Evolutionary conservation across 1,284 basidiomycete species (phyloP).

Genomic region (Tylopilus orsonianus): DNA sequence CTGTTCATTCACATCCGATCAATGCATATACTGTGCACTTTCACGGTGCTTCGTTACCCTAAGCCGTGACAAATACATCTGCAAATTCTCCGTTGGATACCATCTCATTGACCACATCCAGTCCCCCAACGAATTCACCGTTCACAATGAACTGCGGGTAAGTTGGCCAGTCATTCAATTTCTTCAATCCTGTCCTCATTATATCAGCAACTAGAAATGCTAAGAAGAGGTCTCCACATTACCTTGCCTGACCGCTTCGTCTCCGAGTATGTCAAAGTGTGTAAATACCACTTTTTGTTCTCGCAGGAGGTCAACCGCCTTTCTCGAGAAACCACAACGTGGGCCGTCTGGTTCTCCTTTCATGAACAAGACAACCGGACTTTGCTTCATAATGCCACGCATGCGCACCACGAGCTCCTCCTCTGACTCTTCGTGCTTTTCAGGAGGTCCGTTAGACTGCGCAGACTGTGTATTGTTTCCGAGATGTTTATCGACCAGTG

Average conservation of each 20-base stretch:
- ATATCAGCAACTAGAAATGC: constrained; percentile 48
- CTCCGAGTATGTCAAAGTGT: constrained; percentile 88
- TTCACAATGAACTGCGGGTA: constrained; percentile 94
- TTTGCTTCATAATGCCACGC: constrained; percentile 66
- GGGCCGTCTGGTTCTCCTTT: constrained; percentile 88
- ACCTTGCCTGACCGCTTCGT: constrained; percentile 65
- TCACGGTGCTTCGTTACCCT: background rate
- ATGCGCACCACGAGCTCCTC: constrained; percentile 69
- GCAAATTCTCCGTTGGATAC: constrained; percentile 49
- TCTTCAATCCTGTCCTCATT: constrained; percentile 54
- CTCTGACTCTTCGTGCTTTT: constrained; percentile 50
- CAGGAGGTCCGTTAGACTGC: constrained; percentile 40
- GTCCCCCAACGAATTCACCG: constrained; percentile 93
- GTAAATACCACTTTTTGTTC: constrained; percentile 79
- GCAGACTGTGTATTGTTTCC: constrained; percentile 32
- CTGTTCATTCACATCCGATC: background rate
- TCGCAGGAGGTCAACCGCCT: constrained; percentile 81
- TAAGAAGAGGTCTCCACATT: constrained; percentile 5
- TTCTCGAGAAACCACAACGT: constrained; percentile 91
- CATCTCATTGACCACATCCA: constrained; percentile 83
- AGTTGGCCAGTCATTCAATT: constrained; percentile 91
- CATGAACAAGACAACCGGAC: constrained; percentile 91
- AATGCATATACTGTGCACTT: background rate
- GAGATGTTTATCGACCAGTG: constrained; percentile 61
- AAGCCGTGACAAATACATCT: constrained; percentile 25